Evolutionary conservation across 2,329 filamentous ascomycete genomes (phyloP).

Genomic region (Aspergillus cejpii): DNA sequence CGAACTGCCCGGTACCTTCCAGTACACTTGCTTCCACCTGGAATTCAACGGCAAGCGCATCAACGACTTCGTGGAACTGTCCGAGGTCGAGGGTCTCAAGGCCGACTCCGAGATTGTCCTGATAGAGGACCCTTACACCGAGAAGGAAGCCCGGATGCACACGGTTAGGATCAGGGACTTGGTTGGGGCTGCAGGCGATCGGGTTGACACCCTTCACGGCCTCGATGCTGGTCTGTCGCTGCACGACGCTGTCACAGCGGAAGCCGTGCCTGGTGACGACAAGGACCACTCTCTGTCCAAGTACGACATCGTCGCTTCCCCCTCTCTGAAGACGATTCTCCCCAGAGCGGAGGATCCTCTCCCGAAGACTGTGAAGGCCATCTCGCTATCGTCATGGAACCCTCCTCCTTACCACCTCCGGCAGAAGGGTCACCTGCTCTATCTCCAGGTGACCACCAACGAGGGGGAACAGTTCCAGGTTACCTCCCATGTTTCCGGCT

Average conservation of each 20-base stretch:
- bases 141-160: conserved; percentile 96
- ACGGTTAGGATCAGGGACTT: conserved; percentile 84
- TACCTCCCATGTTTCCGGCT: conserved; percentile 87
- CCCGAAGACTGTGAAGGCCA: conserved; percentile 84
- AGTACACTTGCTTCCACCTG: conserved; percentile 98
- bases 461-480: conserved; percentile 94
- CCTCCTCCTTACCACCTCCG: conserved; percentile 86
- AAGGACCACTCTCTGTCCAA: conserved; percentile 55
- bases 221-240: conserved; percentile 78
- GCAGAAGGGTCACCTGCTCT: conserved; percentile 86
- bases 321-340: conserved; percentile 63
- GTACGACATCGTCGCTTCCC: conserved; percentile 69
- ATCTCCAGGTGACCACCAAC: conserved; percentile 79
- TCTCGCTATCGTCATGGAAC: conserved; percentile 91
- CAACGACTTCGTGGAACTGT: conserved; percentile 91
- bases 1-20: conserved; percentile 84
- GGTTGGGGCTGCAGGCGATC: conserved; percentile 83
- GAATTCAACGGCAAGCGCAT: conserved; percentile 82
- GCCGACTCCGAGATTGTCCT: conserved; percentile 71
- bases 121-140: conserved; percentile 92
- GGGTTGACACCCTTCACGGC: conserved; percentile 79
- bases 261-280: conserved; percentile 41
- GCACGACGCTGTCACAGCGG: conserved; percentile 64
- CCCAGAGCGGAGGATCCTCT: conserved; percentile 59
- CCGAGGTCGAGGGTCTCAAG: conserved; percentile 74